Percentiles rank a stretch among this genome's conserved stretches.
Conservation (phyloP, 2,329 filamentous ascomycete genomes). For the Nemania sp. region DNA sequence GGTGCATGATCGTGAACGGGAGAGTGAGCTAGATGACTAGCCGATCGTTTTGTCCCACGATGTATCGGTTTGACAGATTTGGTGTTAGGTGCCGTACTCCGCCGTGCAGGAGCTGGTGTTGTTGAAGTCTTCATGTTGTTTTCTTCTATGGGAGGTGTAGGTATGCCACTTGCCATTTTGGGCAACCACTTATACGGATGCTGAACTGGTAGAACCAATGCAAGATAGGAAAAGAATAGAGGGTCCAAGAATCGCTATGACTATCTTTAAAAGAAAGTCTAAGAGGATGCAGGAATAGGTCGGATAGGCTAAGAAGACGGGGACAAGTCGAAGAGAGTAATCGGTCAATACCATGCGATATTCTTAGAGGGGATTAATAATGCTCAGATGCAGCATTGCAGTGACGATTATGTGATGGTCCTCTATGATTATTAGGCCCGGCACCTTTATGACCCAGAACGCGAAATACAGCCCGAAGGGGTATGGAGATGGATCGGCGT, state of each 20-base stretch:
- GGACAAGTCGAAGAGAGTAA: constrained; percentile 28
- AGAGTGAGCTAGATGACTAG: constrained; percentile 43
- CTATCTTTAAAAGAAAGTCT: constrained; percentile 10
- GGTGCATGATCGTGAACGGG: constrained; percentile 45
- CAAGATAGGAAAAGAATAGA: constrained; percentile 3
- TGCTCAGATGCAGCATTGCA: constrained; percentile 33
- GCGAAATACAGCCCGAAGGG: constrained; percentile 33
- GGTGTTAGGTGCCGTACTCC: constrained; percentile 42
- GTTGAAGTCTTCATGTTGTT: constrained; percentile 33
- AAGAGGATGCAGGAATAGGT: constrained; percentile 8
- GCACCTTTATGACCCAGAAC: constrained; percentile 34
- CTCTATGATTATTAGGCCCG: constrained; percentile 35
- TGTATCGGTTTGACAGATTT: constrained; percentile 55
- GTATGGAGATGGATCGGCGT: constrained; percentile 35
- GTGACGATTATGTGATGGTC: constrained; percentile 42
- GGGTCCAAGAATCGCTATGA: not conserved
- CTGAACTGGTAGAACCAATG: not conserved
- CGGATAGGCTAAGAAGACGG: constrained; percentile 1
- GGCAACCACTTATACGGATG: constrained; percentile 30
- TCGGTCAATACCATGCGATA: constrained; percentile 31
- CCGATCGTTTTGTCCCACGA: constrained; percentile 55
- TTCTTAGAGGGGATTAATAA: constrained; percentile 40
- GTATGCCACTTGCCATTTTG: constrained; percentile 55
- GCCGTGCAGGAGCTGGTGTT: constrained; percentile 29
- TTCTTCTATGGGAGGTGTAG: constrained; percentile 54